Base-by-base conservation (phyloP, 192 early-diverging fungal species). In the Coemansia sp. region DNA sequence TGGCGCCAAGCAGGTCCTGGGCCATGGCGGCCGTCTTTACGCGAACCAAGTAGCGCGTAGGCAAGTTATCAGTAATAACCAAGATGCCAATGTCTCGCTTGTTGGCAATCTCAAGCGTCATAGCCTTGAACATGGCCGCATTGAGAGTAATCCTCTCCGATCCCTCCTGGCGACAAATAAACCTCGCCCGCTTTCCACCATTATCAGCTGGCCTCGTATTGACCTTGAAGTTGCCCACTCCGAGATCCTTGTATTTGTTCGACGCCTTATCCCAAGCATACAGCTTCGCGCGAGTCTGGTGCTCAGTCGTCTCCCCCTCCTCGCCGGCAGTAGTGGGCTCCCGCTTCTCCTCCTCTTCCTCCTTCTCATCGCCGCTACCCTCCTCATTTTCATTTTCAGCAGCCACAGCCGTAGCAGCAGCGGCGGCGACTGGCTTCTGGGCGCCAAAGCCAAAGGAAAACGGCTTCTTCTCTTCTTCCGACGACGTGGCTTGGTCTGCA, bases 81-180 rank as follows among this genome's bases (percentile, higher is more conserved):
- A 82, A 57, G 21, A 77, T 20, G 2, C 70, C 78, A 12, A 84
- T 64, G 12, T 72, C 69, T 69, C 75, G 75, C 58, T 84, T 77
- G 35, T 69, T 74, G 6, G 62, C 73, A 47, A 65, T 45, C 36
- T 75, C 76, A 42, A 76, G 43, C 9, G 56, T 60, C 83, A 84
- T 84, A 3, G 67, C 56, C 47, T 70, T 67, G 64, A 84, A 84
- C 64, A 82, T 61, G 35, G 78, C 66, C 35, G 66, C 72, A 41
- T 84, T 84, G 7, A 84, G 72, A 34, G 83, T 82, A 28, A 84
- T 62, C 65, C 64, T 77, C 37, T 78, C 73, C 3, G 79, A 68
- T 1, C 65, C 73, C 8, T 72, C 70, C 61, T 84, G 83, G 38
- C 83, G 78, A 68, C 83, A 84, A 52, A 84, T 53, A 11, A 84